These are phyloP conservation scores for Monosporascus sp. DNA, from an alignment of 2,329 filamentous ascomycete species.

Conservation along the genomic window DNA sequence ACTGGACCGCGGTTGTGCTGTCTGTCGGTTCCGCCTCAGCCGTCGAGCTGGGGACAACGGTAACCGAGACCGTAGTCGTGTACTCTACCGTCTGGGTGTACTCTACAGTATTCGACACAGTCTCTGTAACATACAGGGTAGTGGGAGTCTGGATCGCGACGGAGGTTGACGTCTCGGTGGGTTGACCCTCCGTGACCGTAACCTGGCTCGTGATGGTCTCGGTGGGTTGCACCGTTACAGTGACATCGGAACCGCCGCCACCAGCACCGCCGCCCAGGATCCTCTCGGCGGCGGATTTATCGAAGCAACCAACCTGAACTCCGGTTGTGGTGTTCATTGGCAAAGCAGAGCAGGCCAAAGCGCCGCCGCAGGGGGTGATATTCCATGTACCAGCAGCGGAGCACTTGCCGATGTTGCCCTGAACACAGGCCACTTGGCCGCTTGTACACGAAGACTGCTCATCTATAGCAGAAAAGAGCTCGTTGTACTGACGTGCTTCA, in stretches of 20 bases:
- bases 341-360: conserved; percentile 45
- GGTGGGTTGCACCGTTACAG: background rate
- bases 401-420: conserved; percentile 44
- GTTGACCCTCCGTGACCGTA: conserved; percentile 10
- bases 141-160: background rate
- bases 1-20: background rate
- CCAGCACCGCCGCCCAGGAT: conserved; percentile 32
- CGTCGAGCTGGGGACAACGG: background rate
- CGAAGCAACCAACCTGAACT: conserved; percentile 43
- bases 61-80: background rate
- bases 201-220: conserved; percentile 5
- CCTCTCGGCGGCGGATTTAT: conserved; percentile 31
- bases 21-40: background rate
- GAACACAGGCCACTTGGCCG: conserved; percentile 47
- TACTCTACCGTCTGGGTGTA: background rate
- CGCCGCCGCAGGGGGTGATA: conserved; percentile 31
- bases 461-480: conserved; percentile 38
- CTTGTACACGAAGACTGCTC: conserved; percentile 39
- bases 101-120: background rate
- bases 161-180: background rate
- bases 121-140: background rate
- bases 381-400: conserved; percentile 33
- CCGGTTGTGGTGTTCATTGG: conserved; percentile 45
- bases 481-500: conserved; percentile 40
- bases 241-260: conserved; percentile 3